Base-by-base conservation (phyloP, 176 grass and related monocot genomes). In the Oropetium thomaeum region DNA sequence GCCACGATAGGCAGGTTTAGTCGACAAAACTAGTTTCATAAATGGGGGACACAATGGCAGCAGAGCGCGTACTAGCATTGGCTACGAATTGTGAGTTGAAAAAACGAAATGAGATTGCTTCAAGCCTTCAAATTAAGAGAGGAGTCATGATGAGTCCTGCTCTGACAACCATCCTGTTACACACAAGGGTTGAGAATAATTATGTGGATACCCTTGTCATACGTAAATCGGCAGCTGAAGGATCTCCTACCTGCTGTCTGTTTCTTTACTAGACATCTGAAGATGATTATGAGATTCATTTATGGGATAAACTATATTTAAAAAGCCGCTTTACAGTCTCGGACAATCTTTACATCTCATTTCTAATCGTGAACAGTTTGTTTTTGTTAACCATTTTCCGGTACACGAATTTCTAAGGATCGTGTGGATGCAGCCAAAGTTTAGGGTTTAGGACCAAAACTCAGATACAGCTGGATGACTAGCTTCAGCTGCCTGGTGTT, bases 111-210 rank as follows among this genome's bases (percentile, higher is more conserved):
- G 43, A 71, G 13, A 55, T 65, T 55, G 44, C 42, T 42, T 63
- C 57, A 59, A 55, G 69, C 44, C 27, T 47, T 47, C 15, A 47
- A 47, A 58, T 28, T 23, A 62, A 70, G 44, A 55, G 40, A 62
- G 55, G 38, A 54, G 47, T 71, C 44, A 32, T 29, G 10, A 25
- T 31, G 31, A 51, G 6, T 73, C 31, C 12, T 78, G 34, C 22
- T 66, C 38, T 26, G 10, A 29, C 14, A 48, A 72, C 25, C 2
- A n/a, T n/a, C n/a, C n/a, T n/a, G n/a, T n/a, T n/a, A n/a, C n/a
- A n/a, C n/a, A n/a, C n/a, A n/a, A n/a, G 71, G 76, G 54, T 42
- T 67, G 45, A 75, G 70, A 76, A 5, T 42, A 73, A 59, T 3
- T 58, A 25, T 58, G 14, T 20, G 38, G 9, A 67, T 1, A 40